Conservation (phyloP, 2,329 filamentous ascomycete species). For the Neofusicoccum parvum region DNA sequence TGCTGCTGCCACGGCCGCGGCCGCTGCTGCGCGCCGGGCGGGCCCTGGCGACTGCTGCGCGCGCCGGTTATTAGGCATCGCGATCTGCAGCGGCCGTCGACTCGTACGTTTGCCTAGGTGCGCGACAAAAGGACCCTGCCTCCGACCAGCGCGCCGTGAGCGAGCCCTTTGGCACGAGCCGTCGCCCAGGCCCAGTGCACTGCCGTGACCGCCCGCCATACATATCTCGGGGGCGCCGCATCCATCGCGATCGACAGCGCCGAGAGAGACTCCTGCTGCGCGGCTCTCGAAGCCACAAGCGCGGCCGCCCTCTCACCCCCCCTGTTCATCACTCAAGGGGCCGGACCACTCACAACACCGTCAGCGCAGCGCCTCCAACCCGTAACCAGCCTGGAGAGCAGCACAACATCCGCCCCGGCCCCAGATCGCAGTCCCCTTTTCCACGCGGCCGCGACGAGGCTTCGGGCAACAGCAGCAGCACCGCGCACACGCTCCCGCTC, state of each 20-base stretch:
- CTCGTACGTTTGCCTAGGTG: neutral
- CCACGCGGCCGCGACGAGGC: conserved; percentile 9
- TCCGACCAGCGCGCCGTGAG: conserved; percentile 15
- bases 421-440: conserved; percentile 11
- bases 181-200: too few species aligned
- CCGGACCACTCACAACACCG: conserved; percentile 14
- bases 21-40: neutral
- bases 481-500: conserved; percentile 21
- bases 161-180: neutral
- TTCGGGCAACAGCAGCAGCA: conserved; percentile 11
- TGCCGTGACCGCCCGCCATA: neutral
- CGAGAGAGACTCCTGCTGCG: conserved; percentile 10
- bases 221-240: neutral
- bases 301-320: conserved; percentile 7
- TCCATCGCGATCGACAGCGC: conserved; percentile 15
- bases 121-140: conserved; percentile 14
- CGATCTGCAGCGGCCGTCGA: conserved; percentile 8
- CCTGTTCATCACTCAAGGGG: conserved; percentile 18
- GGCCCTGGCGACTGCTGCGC: neutral
- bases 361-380: conserved; percentile 15
- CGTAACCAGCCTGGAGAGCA: conserved; percentile 15
- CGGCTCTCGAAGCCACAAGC: conserved; percentile 19
- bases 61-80: neutral
- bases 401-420: conserved; percentile 19
- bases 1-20: neutral